phyloP scores from a whole-genome alignment of 192 early-diverging fungal genomes.

The Coemansia sp. region DNA sequence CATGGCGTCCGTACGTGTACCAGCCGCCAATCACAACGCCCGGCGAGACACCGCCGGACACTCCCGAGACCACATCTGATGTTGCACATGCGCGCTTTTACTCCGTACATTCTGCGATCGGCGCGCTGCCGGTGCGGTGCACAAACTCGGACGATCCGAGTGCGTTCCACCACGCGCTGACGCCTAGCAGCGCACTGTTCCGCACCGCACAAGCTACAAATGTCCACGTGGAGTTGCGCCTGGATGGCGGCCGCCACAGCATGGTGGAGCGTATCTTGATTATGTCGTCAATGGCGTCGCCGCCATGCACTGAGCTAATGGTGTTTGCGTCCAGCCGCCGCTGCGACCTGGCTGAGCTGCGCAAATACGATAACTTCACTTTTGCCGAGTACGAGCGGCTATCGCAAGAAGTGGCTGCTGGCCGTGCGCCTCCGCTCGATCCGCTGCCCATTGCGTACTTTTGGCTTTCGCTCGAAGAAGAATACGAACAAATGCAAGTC shows the following conservation, averaged over 20 bases:
- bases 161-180: slow-evolving; percentile 30
- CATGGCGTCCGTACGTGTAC: slow-evolving; percentile 44
- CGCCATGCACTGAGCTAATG: slow-evolving; percentile 51
- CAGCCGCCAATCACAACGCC: slow-evolving; percentile 13
- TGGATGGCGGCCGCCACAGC: slow-evolving; percentile 18
- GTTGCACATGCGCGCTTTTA: slow-evolving; percentile 12
- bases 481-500: slow-evolving; percentile 42
- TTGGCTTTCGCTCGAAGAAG: slow-evolving; percentile 43
- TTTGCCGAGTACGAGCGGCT: slow-evolving; percentile 51
- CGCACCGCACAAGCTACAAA: slow-evolving; percentile 23
- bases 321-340: slow-evolving; percentile 47
- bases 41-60: neutral
- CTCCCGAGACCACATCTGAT: neutral
- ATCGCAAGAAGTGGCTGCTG: slow-evolving; percentile 2
- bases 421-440: slow-evolving; percentile 1
- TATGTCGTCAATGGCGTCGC: slow-evolving; percentile 22
- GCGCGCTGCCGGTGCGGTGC: slow-evolving; percentile 15
- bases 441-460: slow-evolving; percentile 54
- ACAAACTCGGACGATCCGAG: slow-evolving; percentile 40
- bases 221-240: slow-evolving; percentile 43
- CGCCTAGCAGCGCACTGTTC: slow-evolving; percentile 16
- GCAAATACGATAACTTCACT: slow-evolving; percentile 45
- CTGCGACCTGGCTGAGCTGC: slow-evolving; percentile 30
- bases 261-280: slow-evolving; percentile 39
- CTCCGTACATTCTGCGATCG: slow-evolving; percentile 21